A percentile compares a stretch with the other conserved stretches of the same genome.
Conservation (phyloP, 164 flowering plant genomes). For the Nymphaea colorata region DNA sequence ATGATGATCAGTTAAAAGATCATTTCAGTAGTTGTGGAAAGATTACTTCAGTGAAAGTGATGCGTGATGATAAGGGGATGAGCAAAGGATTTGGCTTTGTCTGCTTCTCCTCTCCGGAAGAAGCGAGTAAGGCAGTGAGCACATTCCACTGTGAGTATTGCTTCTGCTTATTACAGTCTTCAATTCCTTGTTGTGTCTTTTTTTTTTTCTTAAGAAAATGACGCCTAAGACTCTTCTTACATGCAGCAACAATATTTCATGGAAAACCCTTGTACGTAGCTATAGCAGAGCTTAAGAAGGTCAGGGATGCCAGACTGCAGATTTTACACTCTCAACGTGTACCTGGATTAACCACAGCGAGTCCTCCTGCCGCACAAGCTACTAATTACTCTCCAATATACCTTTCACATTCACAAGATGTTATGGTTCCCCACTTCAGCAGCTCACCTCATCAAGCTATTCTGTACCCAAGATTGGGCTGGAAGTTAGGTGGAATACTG, state of each 20-base stretch:
- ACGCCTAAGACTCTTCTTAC: neutral
- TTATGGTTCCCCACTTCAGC: neutral
- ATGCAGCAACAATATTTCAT: conserved; percentile 31
- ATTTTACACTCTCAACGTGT: conserved; percentile 24
- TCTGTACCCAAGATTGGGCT: neutral
- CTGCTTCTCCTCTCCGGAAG: conserved; percentile 72
- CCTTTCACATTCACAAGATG: neutral
- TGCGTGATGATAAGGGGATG: conserved; percentile 69
- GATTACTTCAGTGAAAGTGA: conserved; percentile 61
- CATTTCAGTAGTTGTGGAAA: conserved; percentile 69
- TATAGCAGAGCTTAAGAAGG: conserved; percentile 80
- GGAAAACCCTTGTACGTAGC: conserved; percentile 74
- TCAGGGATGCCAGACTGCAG: conserved; percentile 65
- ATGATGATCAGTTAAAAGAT: conserved; percentile 48
- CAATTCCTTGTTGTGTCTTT: neutral
- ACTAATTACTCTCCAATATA: neutral
- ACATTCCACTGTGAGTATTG: conserved; percentile 43
- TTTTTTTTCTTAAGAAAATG: neutral
- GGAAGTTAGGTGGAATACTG: neutral
- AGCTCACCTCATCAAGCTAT: neutral
- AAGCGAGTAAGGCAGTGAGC: conserved; percentile 65
- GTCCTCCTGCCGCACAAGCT: neutral
- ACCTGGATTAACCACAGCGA: neutral
- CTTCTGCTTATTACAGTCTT: neutral
- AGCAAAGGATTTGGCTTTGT: conserved; percentile 92